Conservation (phyloP, 257 asterid genomes). For the Solanum pennellii region DNA sequence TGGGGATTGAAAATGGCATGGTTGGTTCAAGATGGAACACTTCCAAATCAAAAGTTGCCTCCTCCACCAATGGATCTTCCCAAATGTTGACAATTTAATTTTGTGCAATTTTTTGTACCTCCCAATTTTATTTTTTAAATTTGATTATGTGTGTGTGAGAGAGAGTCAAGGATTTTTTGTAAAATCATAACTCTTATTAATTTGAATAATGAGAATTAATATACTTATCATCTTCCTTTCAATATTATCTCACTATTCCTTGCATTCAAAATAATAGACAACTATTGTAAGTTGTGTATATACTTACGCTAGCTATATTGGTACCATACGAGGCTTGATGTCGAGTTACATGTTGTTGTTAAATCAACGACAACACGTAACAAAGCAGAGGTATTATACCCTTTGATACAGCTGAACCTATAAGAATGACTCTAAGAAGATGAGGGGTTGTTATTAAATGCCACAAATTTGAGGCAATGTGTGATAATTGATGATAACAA, state of each 20-base stretch:
- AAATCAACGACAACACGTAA: too few species aligned
- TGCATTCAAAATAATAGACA: background rate
- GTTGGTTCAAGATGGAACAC: constrained; percentile 19
- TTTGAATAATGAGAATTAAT: background rate
- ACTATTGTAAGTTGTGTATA: too few species aligned
- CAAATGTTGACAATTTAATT: background rate
- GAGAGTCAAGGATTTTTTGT: background rate
- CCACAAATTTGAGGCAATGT: background rate
- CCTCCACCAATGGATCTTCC: too few species aligned
- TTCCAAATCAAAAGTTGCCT: too few species aligned
- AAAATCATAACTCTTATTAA: background rate
- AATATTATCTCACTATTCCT: background rate
- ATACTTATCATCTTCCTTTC: background rate
- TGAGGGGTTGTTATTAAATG: too few species aligned
- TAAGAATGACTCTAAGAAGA: too few species aligned
- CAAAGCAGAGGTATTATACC: background rate
- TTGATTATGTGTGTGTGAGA: background rate
- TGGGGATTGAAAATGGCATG: constrained; percentile 47
- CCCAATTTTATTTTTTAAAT: background rate
- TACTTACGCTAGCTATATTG: too few species aligned
- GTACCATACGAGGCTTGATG: too few species aligned
- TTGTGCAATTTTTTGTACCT: background rate
- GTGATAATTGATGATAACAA: background rate
- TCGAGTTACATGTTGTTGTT: too few species aligned
- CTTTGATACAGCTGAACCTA: background rate